phyloP scores from a whole-genome alignment of 2,329 filamentous ascomycete genomes.

The Claviceps sp. region DNA sequence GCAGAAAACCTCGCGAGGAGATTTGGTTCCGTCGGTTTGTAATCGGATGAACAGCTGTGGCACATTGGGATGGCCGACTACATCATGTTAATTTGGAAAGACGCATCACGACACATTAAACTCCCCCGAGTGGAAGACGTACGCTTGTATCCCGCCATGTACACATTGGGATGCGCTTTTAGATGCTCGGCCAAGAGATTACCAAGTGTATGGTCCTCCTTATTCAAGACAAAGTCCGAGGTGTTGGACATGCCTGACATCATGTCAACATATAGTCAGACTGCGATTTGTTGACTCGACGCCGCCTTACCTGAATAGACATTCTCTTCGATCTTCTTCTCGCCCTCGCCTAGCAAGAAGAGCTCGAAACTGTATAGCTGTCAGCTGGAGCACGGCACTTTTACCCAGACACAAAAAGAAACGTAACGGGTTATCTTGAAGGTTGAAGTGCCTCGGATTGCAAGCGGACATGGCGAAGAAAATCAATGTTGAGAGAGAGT shows the following conservation, averaged over 20 bases:
- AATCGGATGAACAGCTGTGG: constrained; percentile 59
- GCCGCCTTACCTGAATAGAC: constrained; percentile 65
- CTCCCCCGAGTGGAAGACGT: constrained; percentile 22
- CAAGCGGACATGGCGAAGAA: constrained; percentile 18
- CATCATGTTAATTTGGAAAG: neutral
- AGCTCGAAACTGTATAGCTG: constrained; percentile 63
- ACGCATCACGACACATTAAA: neutral
- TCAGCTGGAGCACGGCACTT: constrained; percentile 11
- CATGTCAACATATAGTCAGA: neutral
- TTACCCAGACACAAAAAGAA: constrained; percentile 1
- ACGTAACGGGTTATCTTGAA: constrained; percentile 23
- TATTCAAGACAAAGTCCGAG: constrained; percentile 89
- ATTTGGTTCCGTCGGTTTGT: constrained; percentile 79
- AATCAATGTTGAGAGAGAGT: neutral
- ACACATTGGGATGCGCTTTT: constrained; percentile 68
- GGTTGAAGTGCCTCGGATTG: constrained; percentile 27
- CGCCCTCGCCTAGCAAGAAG: constrained; percentile 72
- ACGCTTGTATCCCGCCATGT: constrained; percentile 89
- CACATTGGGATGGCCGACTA: constrained; percentile 46
- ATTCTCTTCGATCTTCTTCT: constrained; percentile 87
- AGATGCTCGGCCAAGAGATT: constrained; percentile 82
- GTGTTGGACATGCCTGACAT: constrained; percentile 67
- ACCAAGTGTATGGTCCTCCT: constrained; percentile 91
- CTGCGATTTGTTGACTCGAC: neutral
- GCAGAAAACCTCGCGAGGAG: constrained; percentile 78